Evolutionary conservation across 2,329 filamentous ascomycete species (phyloP).

Genomic region (Hypomyces rosellus): DNA sequence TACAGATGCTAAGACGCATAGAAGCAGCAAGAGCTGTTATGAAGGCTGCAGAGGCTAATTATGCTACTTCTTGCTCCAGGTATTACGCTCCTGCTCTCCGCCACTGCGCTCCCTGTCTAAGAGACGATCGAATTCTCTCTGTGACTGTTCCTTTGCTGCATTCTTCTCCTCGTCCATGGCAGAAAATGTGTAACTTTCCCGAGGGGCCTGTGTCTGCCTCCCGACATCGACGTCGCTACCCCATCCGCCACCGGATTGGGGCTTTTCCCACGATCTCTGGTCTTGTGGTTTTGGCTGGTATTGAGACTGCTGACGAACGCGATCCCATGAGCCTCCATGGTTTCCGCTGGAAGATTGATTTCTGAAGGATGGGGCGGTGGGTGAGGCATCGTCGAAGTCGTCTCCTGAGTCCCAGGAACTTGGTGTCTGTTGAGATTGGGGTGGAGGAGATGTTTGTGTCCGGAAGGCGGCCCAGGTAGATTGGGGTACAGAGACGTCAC

Average conservation of each 20-base stretch:
- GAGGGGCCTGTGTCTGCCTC: conserved; percentile 12
- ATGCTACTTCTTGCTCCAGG: conserved; percentile 20
- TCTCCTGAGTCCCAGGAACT: conserved; percentile 22
- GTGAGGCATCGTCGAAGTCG: conserved; percentile 38
- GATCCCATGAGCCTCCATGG: conserved; percentile 37
- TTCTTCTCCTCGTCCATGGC: conserved; percentile 30
- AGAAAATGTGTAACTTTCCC: conserved; percentile 30
- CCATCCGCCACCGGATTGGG: conserved; percentile 13
- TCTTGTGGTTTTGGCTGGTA: conserved; percentile 20
- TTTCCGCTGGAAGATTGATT: conserved; percentile 13
- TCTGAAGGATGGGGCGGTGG: conserved; percentile 29
- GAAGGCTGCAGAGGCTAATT: not conserved
- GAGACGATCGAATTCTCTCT: conserved; percentile 45
- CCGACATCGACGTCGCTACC: conserved; percentile 21
- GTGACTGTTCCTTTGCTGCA: conserved; percentile 38
- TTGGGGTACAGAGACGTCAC: conserved; percentile 6
- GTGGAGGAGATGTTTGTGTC: not conserved
- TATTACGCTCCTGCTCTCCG: conserved; percentile 20
- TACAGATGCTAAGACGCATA: not conserved
- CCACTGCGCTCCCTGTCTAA: conserved; percentile 38
- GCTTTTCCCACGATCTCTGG: conserved; percentile 14
- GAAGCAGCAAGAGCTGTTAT: not conserved
- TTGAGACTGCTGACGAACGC: conserved; percentile 33
- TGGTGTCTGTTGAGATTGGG: conserved; percentile 4
- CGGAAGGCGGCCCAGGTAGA: conserved; percentile 13